Percentiles rank a stretch among this genome's conserved stretches.
Evolutionary conservation across 2,329 filamentous ascomycete genomes (phyloP).

Genomic region (Fusarium tjaetaba): DNA sequence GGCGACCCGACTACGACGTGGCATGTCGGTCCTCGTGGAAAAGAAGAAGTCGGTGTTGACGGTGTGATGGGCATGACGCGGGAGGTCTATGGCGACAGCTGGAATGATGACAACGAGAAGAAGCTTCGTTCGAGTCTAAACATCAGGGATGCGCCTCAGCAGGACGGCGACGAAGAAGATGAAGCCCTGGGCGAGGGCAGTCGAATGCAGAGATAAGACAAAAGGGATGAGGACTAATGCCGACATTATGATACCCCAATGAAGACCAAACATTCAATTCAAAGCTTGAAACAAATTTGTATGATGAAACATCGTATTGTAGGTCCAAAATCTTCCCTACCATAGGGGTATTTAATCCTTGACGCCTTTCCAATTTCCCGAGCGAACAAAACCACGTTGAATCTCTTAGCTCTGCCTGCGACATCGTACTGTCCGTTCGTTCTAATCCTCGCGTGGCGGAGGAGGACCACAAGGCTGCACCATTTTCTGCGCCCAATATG

Average conservation of each 20-base stretch:
- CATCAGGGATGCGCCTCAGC: slow-evolving; percentile 48
- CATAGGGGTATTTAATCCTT: slow-evolving; percentile 39
- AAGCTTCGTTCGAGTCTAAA: slow-evolving; percentile 71
- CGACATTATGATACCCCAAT: slow-evolving; percentile 36
- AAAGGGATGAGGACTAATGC: neutral
- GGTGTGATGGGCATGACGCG: slow-evolving; percentile 78
- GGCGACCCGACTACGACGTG: slow-evolving; percentile 84
- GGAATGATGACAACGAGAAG: slow-evolving; percentile 64
- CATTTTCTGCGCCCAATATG: slow-evolving; percentile 65
- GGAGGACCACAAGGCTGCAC: slow-evolving; percentile 69
- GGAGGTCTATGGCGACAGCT: slow-evolving; percentile 63
- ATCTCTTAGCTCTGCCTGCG: neutral
- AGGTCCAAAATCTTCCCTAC: slow-evolving; percentile 19
- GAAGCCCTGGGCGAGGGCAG: slow-evolving; percentile 26
- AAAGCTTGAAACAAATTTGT: neutral
- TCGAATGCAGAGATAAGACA: slow-evolving; percentile 15
- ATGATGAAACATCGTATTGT: slow-evolving; percentile 1
- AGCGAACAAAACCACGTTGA: slow-evolving; percentile 4
- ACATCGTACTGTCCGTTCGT: neutral
- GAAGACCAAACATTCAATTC: neutral
- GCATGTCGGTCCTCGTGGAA: slow-evolving; percentile 85
- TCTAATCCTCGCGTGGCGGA: slow-evolving; percentile 63
- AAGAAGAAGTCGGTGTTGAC: slow-evolving; percentile 82
- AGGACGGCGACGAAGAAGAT: slow-evolving; percentile 41
- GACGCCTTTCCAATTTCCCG: slow-evolving; percentile 30